Evolutionary conservation across 371 early-diverging fungal species (phyloP), one percentile per base, ranked within the genome.

Genomic region (Mortierella sp.): DNA sequence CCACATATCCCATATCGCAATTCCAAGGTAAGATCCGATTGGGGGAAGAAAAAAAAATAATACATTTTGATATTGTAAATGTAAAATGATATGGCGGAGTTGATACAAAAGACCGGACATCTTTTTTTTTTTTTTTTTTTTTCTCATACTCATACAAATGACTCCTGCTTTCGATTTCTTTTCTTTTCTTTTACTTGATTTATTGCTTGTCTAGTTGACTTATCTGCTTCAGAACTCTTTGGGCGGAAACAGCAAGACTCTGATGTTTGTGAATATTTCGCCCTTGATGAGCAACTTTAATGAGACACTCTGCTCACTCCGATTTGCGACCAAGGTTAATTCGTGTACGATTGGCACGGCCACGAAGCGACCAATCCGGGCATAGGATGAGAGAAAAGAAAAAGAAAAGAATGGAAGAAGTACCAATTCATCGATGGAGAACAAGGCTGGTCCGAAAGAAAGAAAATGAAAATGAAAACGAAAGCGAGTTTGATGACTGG

Each of bases 261-360:
- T 98, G 19, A 99, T 99, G 99, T 97, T 99, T 91, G 99, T 99
- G 25, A 99, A 99, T 74, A 88, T 99, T 29, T 92, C 93, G 25
- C 97, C 97, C 12, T 72, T 90, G 62, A 69, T 84, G 19, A 84
- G 86, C 43, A 91, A 91, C 81, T 86, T 94, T 55, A 84, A 88
- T 45, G 99, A 99, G 83, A 96, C 95, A 4, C 74, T 99, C 37
- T 96, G 95, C 82, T 96, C 98, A 4, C 86, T 99, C 58, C 85
- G 98, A 66, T 99, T 99, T 89, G 99, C 98, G 7, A 93, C 95
- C 45, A 98, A 97, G 89, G 98, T 88, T 45, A 93, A 93, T 75
- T 83, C 89, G 21, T 92, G 92, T 65, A 88, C 88, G 21, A 93
- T 93, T 52, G 93, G 92, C 15, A 90, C 92, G 1, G 93, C 93